Conservation (phyloP, 2,329 filamentous ascomycete genomes). For the Cryphonectria japonica region DNA sequence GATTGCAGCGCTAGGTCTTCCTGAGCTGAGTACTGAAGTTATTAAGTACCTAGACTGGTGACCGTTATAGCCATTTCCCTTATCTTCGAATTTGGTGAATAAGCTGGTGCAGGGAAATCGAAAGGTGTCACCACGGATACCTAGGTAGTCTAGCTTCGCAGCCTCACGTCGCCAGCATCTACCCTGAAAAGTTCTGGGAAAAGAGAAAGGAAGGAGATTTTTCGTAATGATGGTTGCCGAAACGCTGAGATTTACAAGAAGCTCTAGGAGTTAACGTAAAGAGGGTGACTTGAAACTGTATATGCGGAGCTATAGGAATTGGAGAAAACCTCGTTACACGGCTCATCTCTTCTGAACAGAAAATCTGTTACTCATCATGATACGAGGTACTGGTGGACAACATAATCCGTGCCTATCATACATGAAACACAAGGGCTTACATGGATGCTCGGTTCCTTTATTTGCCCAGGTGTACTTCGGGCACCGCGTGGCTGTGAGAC, state of each 20-base stretch:
- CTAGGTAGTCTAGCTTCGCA: neutral
- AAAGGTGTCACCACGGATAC: neutral
- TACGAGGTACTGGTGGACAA: too few relatives aligned
- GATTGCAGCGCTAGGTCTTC: neutral
- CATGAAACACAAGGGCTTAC: slow-evolving; percentile 19
- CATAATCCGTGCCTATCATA: slow-evolving; percentile 19
- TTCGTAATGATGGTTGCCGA: neutral
- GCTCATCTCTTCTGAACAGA: neutral
- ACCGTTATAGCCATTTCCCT: neutral
- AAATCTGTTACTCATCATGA: slow-evolving; percentile 10
- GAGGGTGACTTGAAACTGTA: too few relatives aligned
- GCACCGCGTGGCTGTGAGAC: slow-evolving; percentile 8
- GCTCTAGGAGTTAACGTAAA: too few relatives aligned
- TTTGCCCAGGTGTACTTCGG: slow-evolving; percentile 2
- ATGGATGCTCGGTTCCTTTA: slow-evolving; percentile 8
- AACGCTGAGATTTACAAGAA: too few relatives aligned
- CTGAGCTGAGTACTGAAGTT: neutral
- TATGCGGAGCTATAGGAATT: too few relatives aligned
- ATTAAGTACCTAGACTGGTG: neutral
- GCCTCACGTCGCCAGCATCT: neutral
- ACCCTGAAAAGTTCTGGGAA: too few relatives aligned
- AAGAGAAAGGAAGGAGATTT: too few relatives aligned
- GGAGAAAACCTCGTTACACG: neutral
- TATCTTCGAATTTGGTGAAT: neutral
- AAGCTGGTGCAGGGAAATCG: neutral